These are phyloP conservation scores for Fusarium sp. DNA, from an alignment of 2,329 filamentous ascomycete genomes.

Conservation along the genomic window DNA sequence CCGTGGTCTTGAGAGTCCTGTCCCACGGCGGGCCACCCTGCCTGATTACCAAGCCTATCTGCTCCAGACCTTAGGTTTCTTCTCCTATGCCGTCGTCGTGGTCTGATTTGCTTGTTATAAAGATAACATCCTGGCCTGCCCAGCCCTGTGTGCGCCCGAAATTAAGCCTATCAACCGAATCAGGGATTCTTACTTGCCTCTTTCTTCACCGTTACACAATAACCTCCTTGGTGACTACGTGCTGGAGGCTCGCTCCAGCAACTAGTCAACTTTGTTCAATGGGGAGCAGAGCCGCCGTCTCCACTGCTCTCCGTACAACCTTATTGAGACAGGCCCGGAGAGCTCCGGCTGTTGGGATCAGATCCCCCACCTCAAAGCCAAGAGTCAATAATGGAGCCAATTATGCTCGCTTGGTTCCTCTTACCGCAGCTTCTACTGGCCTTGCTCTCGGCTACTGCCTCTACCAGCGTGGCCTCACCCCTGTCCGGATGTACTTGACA, in stretches of 20 bases:
- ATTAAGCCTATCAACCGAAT: constrained; percentile 1
- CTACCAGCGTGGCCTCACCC: neutral
- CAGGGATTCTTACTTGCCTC: neutral
- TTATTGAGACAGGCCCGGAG: neutral
- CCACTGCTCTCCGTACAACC: neutral
- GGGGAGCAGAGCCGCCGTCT: neutral
- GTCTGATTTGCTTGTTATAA: constrained; percentile 14
- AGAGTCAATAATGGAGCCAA: neutral
- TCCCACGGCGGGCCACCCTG: neutral
- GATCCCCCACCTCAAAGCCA: constrained; percentile 1
- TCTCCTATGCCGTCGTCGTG: neutral
- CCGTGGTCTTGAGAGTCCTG: neutral
- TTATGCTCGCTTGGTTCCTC: neutral
- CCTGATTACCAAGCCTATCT: constrained; percentile 9
- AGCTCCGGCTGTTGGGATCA: neutral
- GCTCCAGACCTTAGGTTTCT: neutral
- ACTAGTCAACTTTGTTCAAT: neutral
- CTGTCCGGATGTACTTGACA: neutral
- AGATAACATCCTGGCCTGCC: neutral
- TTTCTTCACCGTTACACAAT: neutral
- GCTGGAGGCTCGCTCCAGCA: neutral
- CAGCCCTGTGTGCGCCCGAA: neutral
- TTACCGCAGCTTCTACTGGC: neutral
- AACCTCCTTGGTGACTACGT: neutral
- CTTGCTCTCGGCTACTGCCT: neutral